These are phyloP conservation scores for Vigna hirtella DNA, from an alignment of 306 rosid genomes.

Conservation along the genomic window DNA sequence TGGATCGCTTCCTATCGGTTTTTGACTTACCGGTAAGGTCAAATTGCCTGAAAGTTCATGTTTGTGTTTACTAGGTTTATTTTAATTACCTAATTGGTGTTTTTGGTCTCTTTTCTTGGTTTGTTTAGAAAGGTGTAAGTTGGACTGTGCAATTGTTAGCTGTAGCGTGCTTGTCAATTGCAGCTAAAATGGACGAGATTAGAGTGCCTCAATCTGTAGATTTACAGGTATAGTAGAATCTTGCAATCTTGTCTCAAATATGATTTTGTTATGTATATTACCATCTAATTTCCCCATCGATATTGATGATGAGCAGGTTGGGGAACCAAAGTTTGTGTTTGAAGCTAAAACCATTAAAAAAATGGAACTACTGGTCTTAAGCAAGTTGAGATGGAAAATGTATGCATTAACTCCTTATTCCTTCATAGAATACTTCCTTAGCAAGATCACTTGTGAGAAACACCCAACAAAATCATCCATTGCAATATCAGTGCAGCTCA, in stretches of 20 bases:
- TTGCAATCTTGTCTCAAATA: conserved; percentile 4
- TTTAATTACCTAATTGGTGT: conserved; percentile 33
- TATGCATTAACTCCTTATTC: conserved; percentile 76
- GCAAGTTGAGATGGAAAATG: conserved; percentile 89
- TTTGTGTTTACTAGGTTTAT: conserved; percentile 28
- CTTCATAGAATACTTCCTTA: conserved; percentile 78
- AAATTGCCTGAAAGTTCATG: conserved; percentile 20
- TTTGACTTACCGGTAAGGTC: conserved; percentile 69
- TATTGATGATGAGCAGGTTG: conserved; percentile 61
- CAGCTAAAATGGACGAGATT: conserved; percentile 84
- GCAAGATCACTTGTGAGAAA: conserved; percentile 55
- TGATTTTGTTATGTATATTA: conserved; percentile 29
- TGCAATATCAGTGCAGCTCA: conserved; percentile 66
- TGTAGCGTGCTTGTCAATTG: conserved; percentile 86
- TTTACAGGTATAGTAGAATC: conserved; percentile 70
- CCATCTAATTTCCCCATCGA: conserved; percentile 13
- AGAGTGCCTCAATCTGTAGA: conserved; percentile 70
- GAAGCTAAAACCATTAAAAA: conserved; percentile 75
- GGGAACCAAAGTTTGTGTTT: conserved; percentile 80
- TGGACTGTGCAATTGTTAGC: conserved; percentile 86
- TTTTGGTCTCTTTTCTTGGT: conserved; percentile 13
- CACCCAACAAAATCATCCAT: conserved; percentile 45
- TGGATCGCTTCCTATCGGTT: conserved; percentile 89
- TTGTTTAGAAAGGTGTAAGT: conserved; percentile 60
- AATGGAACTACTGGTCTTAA: conserved; percentile 82